Base-by-base conservation (phyloP, 2,329 filamentous ascomycete species). In the Chrysoporthe deuterocubensis region DNA sequence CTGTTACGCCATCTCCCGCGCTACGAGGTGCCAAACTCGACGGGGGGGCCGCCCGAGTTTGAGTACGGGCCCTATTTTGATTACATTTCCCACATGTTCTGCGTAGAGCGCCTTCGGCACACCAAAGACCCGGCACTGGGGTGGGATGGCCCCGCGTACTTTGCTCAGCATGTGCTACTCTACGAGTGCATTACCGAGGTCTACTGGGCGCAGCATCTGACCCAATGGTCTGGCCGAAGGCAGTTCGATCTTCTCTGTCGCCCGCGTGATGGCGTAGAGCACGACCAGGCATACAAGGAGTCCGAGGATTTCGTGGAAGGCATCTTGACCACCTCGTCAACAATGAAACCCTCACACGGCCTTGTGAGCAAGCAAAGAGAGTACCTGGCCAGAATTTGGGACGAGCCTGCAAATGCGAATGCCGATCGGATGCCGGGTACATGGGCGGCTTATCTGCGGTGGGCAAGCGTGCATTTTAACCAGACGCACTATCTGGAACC, bases 271-370 rank as follows among this genome's bases (percentile, higher is more conserved):
- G 54, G 34, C 6, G 54, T 8, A 40, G 54, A 40, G 32, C 54
- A 57, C 16, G 34, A 50, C 32, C 52, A 54, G 34, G 59, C 56
- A 1, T 50, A 58, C n/a, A 32, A n/a, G 61, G 67, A 67, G 40
- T 62, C 65, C 9, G 46, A 62, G 48, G 14, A 26, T 0, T 65
- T 67, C 21, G 69, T 71, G 46, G 40, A 67, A 7, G 59, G 61
- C n/a, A 48, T 71, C 34, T 52, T 69, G 65, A 43, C 16, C 16
- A 68, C 58, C 14, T 57, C 43, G 26, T 57, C 54, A 26, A 66
- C 62, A 40, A 59, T 61, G 62, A 71, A 60, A 62, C 46, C 66
- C n/a, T 66, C 26, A 52, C 54, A 64, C 34, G 64, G 67, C 8
- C 54, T 54, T 34, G 14, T 43, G 56, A 44, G 32, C 43, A 43